Base-by-base conservation (phyloP, 768 basidiomycete genomes). In the Mycena polygramma region DNA sequence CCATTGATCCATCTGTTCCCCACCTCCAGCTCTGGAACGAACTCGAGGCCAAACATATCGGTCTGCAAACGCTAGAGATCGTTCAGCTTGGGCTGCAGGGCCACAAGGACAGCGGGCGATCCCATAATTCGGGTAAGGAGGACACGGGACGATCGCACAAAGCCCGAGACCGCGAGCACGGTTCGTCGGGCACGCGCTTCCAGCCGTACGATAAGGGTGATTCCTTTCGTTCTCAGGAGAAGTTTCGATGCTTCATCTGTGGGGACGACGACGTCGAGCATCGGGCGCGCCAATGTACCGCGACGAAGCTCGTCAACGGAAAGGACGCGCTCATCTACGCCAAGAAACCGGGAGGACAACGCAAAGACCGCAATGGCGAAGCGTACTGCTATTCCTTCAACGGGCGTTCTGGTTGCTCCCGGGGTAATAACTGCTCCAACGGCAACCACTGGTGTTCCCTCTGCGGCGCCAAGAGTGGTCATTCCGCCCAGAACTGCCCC, bases 21-120 rank as follows among this genome's bases (percentile, higher is more conserved):
- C 71, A 73, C 15, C 11, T 43, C 9, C n/a, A 46, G 20, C 19
- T 73, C 1, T 77, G 74, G 74, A 67, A 69, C 36, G 58, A 70
- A 1, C 53, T 68, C 30, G 63, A 73, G 46, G 8, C 37, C 14
- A 36, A 2, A 9, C 45, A 46, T n/a, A 54, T 54, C 20, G 51
- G 20, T 5, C 22, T 39, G 8, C 57, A 41, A 4, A 41, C 57
- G 9, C 9, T 58, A 11, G n/a, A 5, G 7, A 22, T 24, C 10
- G 15, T 45, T 13, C 39, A 36, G 7, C 57, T 39, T 13, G 41
- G 26, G 7, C 20, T 45, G 10, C 22, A 43, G 24, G 7, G 9
- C 41, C 6, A 9, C 41, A 41, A 24, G 11, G 6, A 7, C 0
- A 14, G 22, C 57, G 13, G 24, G 10, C 57, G 5, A 7, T 24